Evolutionary conservation across 176 grass and related monocot species (phyloP).

Genomic region (Elaeis guineensis): DNA sequence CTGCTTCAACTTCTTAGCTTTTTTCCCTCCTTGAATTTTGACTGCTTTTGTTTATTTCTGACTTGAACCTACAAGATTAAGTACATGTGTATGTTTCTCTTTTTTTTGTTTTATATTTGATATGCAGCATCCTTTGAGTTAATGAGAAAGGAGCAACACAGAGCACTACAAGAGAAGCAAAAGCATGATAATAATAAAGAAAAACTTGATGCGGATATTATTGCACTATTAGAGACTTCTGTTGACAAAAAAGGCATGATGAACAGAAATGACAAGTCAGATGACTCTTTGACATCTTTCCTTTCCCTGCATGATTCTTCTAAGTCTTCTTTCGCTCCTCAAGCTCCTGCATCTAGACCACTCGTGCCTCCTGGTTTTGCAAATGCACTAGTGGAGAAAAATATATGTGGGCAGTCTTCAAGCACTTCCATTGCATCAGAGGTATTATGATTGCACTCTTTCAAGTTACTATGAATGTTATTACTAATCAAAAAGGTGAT

Average conservation of each 20-base stretch:
- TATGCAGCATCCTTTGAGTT: conserved; percentile 88
- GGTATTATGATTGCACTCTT: conserved; percentile 8
- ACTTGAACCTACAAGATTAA: too few species aligned
- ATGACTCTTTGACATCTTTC: conserved; percentile 16
- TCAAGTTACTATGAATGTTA: too few species aligned
- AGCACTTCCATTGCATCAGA: conserved; percentile 28
- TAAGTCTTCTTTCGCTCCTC: conserved; percentile 23
- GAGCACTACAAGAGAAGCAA: conserved; percentile 72
- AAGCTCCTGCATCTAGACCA: conserved; percentile 26
- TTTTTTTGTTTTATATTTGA: background rate
- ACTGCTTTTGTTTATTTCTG: background rate
- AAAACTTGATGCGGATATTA: conserved; percentile 45
- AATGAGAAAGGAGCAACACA: conserved; percentile 98
- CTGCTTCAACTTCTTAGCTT: too few species aligned
- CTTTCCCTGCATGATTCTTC: conserved; percentile 26
- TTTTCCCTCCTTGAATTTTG: too few species aligned
- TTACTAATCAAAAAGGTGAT: too few species aligned
- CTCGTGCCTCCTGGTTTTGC: conserved; percentile 46
- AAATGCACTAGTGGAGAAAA: conserved; percentile 33
- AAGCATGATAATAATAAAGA: conserved; percentile 36
- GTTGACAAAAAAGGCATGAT: conserved; percentile 24
- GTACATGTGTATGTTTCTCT: background rate
- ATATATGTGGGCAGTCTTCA: conserved; percentile 18
- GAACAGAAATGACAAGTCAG: background rate
- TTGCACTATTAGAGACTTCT: conserved; percentile 48